Conservation (phyloP, 2,329 filamentous ascomycete genomes). For the Phaeomoniella chlamydospora region DNA sequence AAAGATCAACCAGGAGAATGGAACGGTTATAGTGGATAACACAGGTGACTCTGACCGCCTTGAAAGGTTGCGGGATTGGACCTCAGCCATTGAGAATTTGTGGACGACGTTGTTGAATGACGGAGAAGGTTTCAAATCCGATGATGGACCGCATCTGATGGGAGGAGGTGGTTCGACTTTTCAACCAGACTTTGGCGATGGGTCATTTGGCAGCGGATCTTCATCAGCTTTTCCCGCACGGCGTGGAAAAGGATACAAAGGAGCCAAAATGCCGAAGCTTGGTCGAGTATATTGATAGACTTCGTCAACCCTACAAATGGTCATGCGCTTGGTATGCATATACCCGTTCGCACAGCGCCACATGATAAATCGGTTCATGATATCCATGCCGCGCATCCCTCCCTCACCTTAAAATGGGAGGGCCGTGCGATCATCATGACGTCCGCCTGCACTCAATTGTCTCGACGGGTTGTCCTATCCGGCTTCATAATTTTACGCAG, state of each 20-base stretch:
- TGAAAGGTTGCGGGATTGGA: constrained; percentile 59
- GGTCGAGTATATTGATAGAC: constrained; percentile 1
- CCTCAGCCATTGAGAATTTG: constrained; percentile 51
- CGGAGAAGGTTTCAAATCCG: constrained; percentile 48
- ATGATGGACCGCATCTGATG: constrained; percentile 19
- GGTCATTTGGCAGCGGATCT: constrained; percentile 10
- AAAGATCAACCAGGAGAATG: constrained; percentile 76
- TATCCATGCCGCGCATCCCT: too few relatives aligned
- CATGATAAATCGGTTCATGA: too few relatives aligned
- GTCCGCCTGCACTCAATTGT: too few relatives aligned
- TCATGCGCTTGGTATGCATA: too few relatives aligned
- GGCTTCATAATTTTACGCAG: too few relatives aligned
- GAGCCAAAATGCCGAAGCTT: constrained; percentile 8
- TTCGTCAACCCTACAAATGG: too few relatives aligned
- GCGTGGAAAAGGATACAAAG: background rate
- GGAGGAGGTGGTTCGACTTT: constrained; percentile 13
- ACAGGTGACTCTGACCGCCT: constrained; percentile 55
- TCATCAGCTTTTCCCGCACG: background rate
- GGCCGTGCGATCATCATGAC: too few relatives aligned
- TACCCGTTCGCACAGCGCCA: too few relatives aligned
- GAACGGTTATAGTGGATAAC: constrained; percentile 68
- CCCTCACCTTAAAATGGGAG: too few relatives aligned
- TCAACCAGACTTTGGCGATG: constrained; percentile 18
- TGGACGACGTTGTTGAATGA: constrained; percentile 63
- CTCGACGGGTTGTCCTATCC: too few relatives aligned